These are phyloP conservation scores for Xylaria arbuscula DNA, from an alignment of 2,329 filamentous ascomycete genomes.

Conservation along the genomic window DNA sequence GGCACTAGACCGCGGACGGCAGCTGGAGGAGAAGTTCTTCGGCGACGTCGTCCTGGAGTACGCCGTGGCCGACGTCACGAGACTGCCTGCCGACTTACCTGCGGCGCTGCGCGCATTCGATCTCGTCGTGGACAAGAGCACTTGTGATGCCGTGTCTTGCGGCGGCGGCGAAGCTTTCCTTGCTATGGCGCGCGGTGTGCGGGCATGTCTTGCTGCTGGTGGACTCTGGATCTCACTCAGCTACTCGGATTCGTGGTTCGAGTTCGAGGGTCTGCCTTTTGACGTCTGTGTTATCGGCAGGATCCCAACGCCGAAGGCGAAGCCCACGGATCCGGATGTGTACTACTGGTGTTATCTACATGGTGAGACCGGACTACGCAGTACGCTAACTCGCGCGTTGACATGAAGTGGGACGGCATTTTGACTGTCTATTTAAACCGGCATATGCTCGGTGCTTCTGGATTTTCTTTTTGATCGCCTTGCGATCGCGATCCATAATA, in stretches of 20 bases:
- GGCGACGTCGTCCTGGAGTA: conserved; percentile 59
- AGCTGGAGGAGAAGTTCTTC: conserved; percentile 56
- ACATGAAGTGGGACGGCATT: not conserved
- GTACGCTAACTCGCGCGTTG: not conserved
- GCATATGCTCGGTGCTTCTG: not conserved
- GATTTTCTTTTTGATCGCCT: not conserved
- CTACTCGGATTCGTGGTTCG: conserved; percentile 58
- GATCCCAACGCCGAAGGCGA: conserved; percentile 56
- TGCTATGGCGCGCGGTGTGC: conserved; percentile 55
- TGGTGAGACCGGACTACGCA: not conserved
- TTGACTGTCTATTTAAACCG: not conserved
- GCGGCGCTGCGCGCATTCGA: conserved; percentile 48
- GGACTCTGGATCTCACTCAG: conserved; percentile 62
- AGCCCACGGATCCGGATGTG: conserved; percentile 58
- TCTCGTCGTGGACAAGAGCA: conserved; percentile 62
- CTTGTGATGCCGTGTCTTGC: conserved; percentile 61
- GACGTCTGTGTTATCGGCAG: conserved; percentile 56
- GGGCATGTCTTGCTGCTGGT: conserved; percentile 49
- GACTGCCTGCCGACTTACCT: conserved; percentile 44
- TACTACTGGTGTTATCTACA: conserved; percentile 58
- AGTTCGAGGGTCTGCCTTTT: conserved; percentile 54
- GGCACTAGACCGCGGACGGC: conserved; percentile 56
- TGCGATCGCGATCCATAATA: not conserved
- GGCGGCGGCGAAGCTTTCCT: conserved; percentile 54
- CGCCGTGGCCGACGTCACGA: conserved; percentile 58